A percentile compares a stretch with the other conserved stretches of the same genome.
phyloP scores from a whole-genome alignment of 331 rosid genomes.

The Cydonia oblonga region DNA sequence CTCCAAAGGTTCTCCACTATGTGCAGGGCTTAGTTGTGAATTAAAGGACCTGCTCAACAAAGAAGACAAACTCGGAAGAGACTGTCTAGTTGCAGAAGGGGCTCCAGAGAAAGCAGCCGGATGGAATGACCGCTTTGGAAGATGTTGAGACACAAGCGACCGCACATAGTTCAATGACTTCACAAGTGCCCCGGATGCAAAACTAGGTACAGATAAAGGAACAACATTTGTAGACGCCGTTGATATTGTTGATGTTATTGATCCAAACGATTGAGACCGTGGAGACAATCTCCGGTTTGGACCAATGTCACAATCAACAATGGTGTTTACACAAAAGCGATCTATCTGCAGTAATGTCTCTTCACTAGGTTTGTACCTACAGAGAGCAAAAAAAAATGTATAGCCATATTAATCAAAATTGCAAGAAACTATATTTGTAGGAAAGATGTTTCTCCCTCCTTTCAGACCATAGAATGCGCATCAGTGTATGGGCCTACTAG shows the following conservation, averaged over 20 bases:
- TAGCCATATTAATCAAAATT: conserved; percentile 9
- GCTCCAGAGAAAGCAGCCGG: conserved; percentile 82
- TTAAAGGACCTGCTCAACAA: conserved; percentile 89
- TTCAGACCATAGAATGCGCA: neutral
- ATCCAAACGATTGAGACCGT: conserved; percentile 40
- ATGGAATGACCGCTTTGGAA: conserved; percentile 77
- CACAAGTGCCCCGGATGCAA: conserved; percentile 73
- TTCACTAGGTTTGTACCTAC: conserved; percentile 91
- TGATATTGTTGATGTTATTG: conserved; percentile 37
- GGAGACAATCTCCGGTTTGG: conserved; percentile 48
- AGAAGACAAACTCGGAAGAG: conserved; percentile 82
- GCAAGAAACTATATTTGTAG: neutral
- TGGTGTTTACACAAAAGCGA: conserved; percentile 83
- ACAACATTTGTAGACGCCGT: conserved; percentile 30
- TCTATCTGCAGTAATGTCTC: conserved; percentile 88
- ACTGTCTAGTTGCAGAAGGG: conserved; percentile 62
- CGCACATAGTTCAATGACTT: conserved; percentile 87
- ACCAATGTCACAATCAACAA: conserved; percentile 69
- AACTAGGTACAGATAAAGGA: conserved; percentile 73
- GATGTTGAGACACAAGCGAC: conserved; percentile 81
- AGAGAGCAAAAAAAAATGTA: conserved; percentile 6
- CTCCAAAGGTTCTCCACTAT: conserved; percentile 52
- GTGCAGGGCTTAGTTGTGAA: conserved; percentile 60
- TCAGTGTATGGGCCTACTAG: conserved; percentile 4
- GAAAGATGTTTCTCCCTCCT: conserved; percentile 9